Base-by-base conservation (phyloP, 2,329 filamentous ascomycete genomes). In the Aspergillus thermomutatus region DNA sequence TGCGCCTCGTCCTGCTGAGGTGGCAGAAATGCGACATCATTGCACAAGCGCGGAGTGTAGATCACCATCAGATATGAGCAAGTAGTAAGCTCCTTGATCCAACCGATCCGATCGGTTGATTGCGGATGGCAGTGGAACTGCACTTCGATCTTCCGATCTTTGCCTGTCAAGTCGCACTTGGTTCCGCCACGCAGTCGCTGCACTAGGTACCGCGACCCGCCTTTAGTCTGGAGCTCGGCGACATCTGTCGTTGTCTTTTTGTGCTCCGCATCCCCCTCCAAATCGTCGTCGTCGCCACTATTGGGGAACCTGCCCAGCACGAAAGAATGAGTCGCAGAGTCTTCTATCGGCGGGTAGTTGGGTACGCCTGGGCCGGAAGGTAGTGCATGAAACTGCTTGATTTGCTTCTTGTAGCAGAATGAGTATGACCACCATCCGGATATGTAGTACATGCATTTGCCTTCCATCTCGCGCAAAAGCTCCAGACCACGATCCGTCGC, bases 371-470 rank as follows among this genome's bases (percentile, higher is more conserved):
- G 86, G 47, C 85, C 82, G 2, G 86, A 85, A 0, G 91, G 84
- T 57, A 93, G 77, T 47, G 91, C 91, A 72, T 97, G 92, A 75
- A 95, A 97, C 74, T 97, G 92, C 67, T 90, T 89, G 60, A 97
- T 87, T 61, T 93, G 86, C 60, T 87, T 83, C 69, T 90, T 90
- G 76, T 96, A 94, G 80, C 92, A 97, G 74, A 96, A 96, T 65
- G 88, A 89, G 75, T 97, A 97, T 69, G 89, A 94, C 92, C 92
- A 97, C 92, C 92, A 97, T 0, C 92, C 92, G 1, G 87, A 89
- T 62, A 92, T 77, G 71, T 86, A 90, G 77, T 93, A 96, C 61
- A 97, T 83, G 73, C 92, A 97, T 51, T 83, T 83, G 3, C 87
- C 89, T 53, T 92, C 84, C 74, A 97, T 87, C 26, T 87, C 86